Percentiles rank a stretch among this genome's conserved stretches.
Conservation (phyloP, 179 eudicot genomes). For the Heliamphora pulchella region DNA sequence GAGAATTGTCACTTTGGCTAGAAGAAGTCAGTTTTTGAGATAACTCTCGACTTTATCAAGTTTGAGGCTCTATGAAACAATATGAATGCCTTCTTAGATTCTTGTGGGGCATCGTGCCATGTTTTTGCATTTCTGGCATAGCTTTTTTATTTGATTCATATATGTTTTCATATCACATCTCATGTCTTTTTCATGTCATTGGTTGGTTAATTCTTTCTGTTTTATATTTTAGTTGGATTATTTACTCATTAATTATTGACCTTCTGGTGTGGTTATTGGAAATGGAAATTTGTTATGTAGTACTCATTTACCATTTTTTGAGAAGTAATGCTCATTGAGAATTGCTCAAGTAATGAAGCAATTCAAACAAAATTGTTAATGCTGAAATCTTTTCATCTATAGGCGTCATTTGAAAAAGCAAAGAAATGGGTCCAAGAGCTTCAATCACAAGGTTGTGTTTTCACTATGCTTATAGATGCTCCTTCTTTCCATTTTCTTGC, state of each 20-base stretch:
- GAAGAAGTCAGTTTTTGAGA: neutral
- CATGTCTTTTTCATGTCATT: neutral
- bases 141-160: neutral
- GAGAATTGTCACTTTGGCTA: neutral
- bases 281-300: neutral
- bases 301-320: neutral
- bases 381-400: neutral
- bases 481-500: neutral
- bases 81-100: neutral
- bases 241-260: neutral
- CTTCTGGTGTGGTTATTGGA: neutral
- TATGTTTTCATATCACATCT: neutral
- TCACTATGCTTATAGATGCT: neutral
- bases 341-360: neutral
- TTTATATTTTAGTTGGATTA: neutral
- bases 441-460: slow-evolving; percentile 34
- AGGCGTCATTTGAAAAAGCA: slow-evolving; percentile 44
- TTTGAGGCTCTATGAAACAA: neutral
- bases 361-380: neutral
- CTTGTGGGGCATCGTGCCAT: no score
- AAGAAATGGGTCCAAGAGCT: slow-evolving; percentile 54
- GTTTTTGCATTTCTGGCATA: neutral
- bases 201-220: neutral
- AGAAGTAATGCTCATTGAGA: neutral
- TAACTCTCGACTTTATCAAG: neutral